Conservation (phyloP, 805 yeast species). For the Hanseniaspora lachancei region DNA sequence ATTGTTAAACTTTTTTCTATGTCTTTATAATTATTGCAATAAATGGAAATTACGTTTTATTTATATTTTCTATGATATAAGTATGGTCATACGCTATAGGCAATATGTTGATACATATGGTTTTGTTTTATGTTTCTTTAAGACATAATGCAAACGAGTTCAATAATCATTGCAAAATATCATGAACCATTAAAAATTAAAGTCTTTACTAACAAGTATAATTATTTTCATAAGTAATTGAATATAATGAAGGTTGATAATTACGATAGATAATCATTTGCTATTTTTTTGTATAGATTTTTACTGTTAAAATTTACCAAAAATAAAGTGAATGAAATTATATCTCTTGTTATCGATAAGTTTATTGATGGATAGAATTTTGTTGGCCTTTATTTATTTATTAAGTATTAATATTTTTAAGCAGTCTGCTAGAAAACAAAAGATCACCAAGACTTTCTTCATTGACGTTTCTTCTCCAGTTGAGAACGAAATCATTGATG, state of each 20-base stretch:
- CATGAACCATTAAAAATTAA: neutral
- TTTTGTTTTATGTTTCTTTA: neutral
- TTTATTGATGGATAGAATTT: conserved; percentile 17
- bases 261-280: neutral
- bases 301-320: neutral
- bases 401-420: conserved; percentile 48
- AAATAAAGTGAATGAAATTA: neutral
- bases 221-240: neutral
- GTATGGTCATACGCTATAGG: neutral
- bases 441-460: conserved; percentile 75
- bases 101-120: neutral
- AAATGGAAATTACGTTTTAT: neutral
- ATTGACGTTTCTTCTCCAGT: conserved; percentile 96
- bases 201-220: neutral
- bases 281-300: neutral
- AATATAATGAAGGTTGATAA: neutral
- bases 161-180: neutral
- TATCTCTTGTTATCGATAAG: conserved; percentile 1
- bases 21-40: neutral
- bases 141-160: neutral
- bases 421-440: conserved; percentile 73
- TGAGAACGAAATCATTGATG: conserved; percentile 94
- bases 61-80: neutral
- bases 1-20: neutral
- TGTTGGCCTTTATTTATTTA: conserved; percentile 22